A percentile compares a stretch with the other conserved stretches of the same genome.
Evolutionary conservation across 306 rosid genomes (phyloP).

Genomic region (Castanea sativa): DNA sequence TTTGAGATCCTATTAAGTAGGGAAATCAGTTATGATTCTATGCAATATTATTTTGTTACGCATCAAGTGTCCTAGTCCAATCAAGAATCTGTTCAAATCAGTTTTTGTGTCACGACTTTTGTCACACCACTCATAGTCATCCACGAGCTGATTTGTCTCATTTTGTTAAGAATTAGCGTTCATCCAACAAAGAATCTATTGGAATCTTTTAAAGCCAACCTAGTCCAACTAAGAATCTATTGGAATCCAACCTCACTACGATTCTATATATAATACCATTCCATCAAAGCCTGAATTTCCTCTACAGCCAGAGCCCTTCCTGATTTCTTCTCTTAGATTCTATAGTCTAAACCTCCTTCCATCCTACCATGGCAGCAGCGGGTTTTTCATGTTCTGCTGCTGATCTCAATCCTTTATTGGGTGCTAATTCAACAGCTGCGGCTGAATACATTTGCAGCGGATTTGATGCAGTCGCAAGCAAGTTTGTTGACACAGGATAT

Average conservation of each 20-base stretch:
- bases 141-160: too few relatives aligned
- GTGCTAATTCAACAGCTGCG: slow-evolving; percentile 23
- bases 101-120: not conserved
- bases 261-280: not conserved
- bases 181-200: too few relatives aligned
- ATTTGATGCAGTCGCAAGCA: slow-evolving; percentile 38
- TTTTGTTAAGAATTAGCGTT: too few relatives aligned
- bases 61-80: not conserved
- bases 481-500: slow-evolving; percentile 33
- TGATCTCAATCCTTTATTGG: slow-evolving; percentile 43
- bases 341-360: too few relatives aligned
- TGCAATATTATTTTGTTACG: not conserved
- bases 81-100: not conserved
- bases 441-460: slow-evolving; percentile 47
- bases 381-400: slow-evolving; percentile 38
- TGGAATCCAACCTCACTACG: too few relatives aligned
- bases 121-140: too few relatives aligned
- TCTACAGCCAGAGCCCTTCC: too few relatives aligned
- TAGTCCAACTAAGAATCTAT: too few relatives aligned
- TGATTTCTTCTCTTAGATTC: too few relatives aligned
- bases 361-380: slow-evolving; percentile 3
- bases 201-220: not conserved
- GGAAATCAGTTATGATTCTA: not conserved
- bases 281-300: too few relatives aligned
- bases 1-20: not conserved